Conservation (phyloP, 768 basidiomycete species). For the Naganishia antarctica region DNA sequence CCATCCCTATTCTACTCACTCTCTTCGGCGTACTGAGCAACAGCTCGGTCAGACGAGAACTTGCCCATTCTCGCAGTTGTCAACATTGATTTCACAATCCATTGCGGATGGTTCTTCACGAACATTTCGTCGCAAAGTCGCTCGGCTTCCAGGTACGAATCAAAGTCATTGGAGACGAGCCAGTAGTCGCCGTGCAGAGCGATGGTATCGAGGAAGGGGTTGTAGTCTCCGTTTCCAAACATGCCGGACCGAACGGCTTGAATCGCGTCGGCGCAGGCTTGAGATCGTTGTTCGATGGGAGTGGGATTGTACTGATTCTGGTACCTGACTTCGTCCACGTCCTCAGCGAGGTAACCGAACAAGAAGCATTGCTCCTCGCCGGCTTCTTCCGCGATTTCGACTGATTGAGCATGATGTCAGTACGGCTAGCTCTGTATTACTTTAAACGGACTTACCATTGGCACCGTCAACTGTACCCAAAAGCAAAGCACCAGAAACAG, state of each 20-base stretch:
- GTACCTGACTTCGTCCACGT: conserved; percentile 77
- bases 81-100: conserved; percentile 84
- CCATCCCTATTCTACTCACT: too few relatives aligned
- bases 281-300: conserved; percentile 76
- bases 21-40: conserved; percentile 79
- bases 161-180: conserved; percentile 80
- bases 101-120: conserved; percentile 66
- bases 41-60: conserved; percentile 90
- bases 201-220: conserved; percentile 54
- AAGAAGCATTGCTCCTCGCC: conserved; percentile 87
- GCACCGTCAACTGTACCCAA: conserved; percentile 86
- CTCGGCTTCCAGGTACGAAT: conserved; percentile 81
- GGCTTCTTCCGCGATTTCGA: conserved; percentile 93
- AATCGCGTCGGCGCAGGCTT: conserved; percentile 71
- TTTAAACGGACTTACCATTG: conserved; percentile 54
- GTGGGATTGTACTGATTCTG: conserved; percentile 78
- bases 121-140: conserved; percentile 85
- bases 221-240: conserved; percentile 72
- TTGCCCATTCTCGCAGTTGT: conserved; percentile 82
- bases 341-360: conserved; percentile 51
- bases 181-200: conserved; percentile 42
- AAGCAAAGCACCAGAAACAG: conserved; percentile 81
- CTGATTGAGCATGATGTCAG: neutral
- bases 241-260: conserved; percentile 68
- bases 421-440: neutral